Percentiles rank a stretch among this genome's conserved stretches.
phyloP scores from a whole-genome alignment of 2,329 filamentous ascomycete species.

The Fusarium sp. region DNA sequence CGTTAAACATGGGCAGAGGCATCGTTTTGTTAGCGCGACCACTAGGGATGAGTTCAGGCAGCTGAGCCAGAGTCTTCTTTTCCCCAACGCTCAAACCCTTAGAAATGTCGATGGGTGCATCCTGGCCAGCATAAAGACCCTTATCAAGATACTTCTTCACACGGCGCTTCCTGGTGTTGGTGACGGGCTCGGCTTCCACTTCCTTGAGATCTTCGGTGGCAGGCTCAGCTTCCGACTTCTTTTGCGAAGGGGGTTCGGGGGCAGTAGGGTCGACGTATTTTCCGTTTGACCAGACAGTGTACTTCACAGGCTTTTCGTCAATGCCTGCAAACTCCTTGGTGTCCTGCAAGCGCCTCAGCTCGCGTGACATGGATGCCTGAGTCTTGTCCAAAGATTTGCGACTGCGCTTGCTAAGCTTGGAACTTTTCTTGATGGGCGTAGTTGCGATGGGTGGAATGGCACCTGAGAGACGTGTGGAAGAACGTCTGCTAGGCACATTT shows the following conservation, averaged over 20 bases:
- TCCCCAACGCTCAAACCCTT: constrained; percentile 62
- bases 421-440: constrained; percentile 60
- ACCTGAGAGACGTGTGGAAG: constrained; percentile 55
- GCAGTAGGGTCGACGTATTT: constrained; percentile 65
- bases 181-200: constrained; percentile 53
- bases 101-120: constrained; percentile 60
- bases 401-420: constrained; percentile 69
- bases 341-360: constrained; percentile 69
- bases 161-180: constrained; percentile 56
- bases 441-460: constrained; percentile 55
- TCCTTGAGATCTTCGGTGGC: constrained; percentile 40
- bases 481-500: constrained; percentile 51
- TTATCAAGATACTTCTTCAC: constrained; percentile 82
- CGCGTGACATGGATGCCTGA: constrained; percentile 62
- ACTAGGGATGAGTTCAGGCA: constrained; percentile 60
- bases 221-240: constrained; percentile 48
- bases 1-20: constrained; percentile 82
- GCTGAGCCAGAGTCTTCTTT: constrained; percentile 62
- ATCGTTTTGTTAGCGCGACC: constrained; percentile 67
- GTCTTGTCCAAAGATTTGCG: constrained; percentile 64
- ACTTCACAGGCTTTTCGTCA: constrained; percentile 66
- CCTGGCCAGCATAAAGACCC: constrained; percentile 89
- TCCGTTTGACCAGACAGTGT: constrained; percentile 73
- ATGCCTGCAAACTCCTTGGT: constrained; percentile 71
- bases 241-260: constrained; percentile 52